Evolutionary conservation across 495 filamentous ascomycete species (phyloP), one percentile per base, ranked within the genome.

Genomic region (Neurospora sp.): DNA sequence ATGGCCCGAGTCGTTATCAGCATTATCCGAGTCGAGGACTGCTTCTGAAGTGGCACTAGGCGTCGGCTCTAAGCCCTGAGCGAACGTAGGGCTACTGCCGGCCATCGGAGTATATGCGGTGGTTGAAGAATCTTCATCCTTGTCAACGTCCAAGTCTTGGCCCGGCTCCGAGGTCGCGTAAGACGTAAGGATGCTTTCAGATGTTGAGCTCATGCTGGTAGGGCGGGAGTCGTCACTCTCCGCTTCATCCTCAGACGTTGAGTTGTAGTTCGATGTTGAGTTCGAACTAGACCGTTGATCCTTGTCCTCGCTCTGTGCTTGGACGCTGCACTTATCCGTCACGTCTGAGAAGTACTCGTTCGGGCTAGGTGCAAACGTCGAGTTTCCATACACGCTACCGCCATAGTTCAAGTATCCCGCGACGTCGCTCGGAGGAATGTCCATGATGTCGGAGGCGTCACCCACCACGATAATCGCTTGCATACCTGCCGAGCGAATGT

Each of bases 391-490:
- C 2, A 86, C 86, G 66, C 79, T 76, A 4, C 87, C 86, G 10
- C 85, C 86, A 73, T 84, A 88, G 1, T 72, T 78, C 38, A 88
- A 70, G 77, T 88, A 89, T 5, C 81, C 84, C 9, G 81, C 75
- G 24, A 84, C 82, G 17, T 78, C 77, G 1, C 76, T 72, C 6
- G 77, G 37, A 0, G 82, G 81, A 37, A 83, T 75, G 39, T 81
- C 77, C 19, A 70, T 72, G 17, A 85, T 78, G 11, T 88, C 78
- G 15, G 83, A 78, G 1, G 80, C 82, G 72, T 87, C 78, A 10
- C 86, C 87, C 70, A 87, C 83, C 0, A 85, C 82, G 79, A 84
- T 88, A 8, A 86, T 81, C 0, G 82, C 82, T 75, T 89, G 85
- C 88, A 89, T 87, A 39, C 85, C 78, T 80, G 45, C 17, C 48